A percentile compares a stretch with the other conserved stretches of the same genome.
Evolutionary conservation across 2,329 filamentous ascomycete species (phyloP).

Genomic region (Hypoxylon sp.): DNA sequence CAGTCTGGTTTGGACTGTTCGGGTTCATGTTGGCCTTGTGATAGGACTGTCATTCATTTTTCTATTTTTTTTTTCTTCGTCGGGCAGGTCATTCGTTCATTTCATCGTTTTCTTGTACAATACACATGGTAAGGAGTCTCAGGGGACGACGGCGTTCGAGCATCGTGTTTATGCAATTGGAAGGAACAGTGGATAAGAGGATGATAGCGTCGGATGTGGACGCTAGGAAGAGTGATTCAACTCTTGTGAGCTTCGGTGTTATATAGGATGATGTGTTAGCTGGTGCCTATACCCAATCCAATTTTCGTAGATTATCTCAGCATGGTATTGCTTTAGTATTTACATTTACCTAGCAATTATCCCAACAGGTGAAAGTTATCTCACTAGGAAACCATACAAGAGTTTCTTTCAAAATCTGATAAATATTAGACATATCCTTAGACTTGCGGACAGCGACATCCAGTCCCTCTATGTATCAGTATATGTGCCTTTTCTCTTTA

Average conservation of each 20-base stretch:
- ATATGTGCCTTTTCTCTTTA: background rate
- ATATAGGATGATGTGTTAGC: background rate
- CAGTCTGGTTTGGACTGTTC: conserved; percentile 48
- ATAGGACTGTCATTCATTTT: conserved; percentile 1
- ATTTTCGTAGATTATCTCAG: background rate
- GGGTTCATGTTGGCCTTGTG: conserved; percentile 46
- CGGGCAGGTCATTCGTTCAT: background rate
- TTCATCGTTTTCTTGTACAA: conserved; percentile 12
- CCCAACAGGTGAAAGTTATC: too few relatives aligned
- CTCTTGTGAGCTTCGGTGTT: background rate
- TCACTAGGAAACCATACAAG: too few relatives aligned
- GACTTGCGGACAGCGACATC: background rate
- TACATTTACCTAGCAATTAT: background rate
- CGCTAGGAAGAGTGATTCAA: background rate
- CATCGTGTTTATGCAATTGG: background rate
- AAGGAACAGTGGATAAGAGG: background rate
- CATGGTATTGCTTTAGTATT: background rate
- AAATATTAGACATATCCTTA: background rate
- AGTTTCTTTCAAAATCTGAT: too few relatives aligned
- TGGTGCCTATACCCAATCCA: conserved; percentile 10
- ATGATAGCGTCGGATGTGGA: conserved; percentile 18
- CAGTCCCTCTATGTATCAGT: background rate
- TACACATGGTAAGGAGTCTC: conserved; percentile 2
- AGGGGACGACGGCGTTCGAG: conserved; percentile 1
- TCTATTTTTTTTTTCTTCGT: background rate